Evolutionary conservation across 139 green algal genomes (phyloP).

Genomic region (Chlorella sp.): DNA sequence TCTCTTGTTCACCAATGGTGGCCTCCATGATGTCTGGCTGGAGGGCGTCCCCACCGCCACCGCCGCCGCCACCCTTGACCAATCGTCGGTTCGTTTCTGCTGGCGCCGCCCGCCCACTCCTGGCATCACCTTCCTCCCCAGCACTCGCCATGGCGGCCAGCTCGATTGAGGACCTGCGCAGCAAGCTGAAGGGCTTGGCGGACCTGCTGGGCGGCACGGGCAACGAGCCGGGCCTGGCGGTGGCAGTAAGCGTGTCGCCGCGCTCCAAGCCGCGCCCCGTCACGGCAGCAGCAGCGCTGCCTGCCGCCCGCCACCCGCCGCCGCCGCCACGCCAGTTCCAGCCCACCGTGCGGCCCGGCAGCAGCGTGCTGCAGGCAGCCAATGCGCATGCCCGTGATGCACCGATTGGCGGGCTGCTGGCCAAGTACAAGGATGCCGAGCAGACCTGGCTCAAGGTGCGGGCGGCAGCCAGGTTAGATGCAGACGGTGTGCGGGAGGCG

Average conservation of each 20-base stretch:
- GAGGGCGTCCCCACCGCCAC: too few relatives aligned
- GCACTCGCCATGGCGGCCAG: neutral
- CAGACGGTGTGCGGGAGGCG: neutral
- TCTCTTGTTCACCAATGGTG: too few relatives aligned
- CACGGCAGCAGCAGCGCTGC: neutral
- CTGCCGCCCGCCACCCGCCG: neutral
- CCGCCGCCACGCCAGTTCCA: slow-evolving; percentile 4
- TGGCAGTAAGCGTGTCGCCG: neutral
- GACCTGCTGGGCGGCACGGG: slow-evolving; percentile 1
- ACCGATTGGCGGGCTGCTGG: neutral
- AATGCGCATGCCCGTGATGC: neutral
- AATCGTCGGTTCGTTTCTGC: neutral
- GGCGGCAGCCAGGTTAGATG: too few relatives aligned
- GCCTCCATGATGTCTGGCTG: too few relatives aligned
- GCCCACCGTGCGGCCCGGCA: neutral
- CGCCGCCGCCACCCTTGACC: neutral
- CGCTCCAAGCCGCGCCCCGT: neutral
- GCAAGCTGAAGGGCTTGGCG: neutral
- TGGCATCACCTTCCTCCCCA: too few relatives aligned
- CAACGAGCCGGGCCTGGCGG: neutral
- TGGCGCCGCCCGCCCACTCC: too few relatives aligned
- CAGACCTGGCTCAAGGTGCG: slow-evolving; percentile 22
- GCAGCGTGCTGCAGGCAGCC: slow-evolving; percentile 3
- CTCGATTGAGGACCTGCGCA: neutral
- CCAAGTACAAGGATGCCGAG: slow-evolving; percentile 23